A percentile compares a stretch with the other conserved stretches of the same genome.
Evolutionary conservation across 192 early-diverging fungal species (phyloP).

Genomic region (Thamnidium elegans): DNA sequence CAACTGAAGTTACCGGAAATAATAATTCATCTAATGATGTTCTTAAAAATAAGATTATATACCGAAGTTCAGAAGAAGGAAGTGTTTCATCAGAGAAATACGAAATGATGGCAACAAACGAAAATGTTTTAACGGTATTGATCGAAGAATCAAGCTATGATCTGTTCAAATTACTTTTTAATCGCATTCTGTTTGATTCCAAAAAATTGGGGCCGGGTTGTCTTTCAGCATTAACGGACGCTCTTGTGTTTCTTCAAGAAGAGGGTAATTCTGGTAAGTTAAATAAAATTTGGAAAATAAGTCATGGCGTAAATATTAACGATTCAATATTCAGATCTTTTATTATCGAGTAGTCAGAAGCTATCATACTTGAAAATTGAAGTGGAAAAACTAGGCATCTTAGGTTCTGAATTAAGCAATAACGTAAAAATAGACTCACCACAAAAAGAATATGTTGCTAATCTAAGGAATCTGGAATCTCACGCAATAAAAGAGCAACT

Average conservation of each 20-base stretch:
- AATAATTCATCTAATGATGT: too few relatives aligned
- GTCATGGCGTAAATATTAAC: background rate
- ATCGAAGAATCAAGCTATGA: background rate
- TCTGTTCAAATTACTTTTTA: background rate
- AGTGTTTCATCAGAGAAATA: too few relatives aligned
- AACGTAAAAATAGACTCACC: background rate
- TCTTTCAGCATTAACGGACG: background rate
- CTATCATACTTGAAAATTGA: background rate
- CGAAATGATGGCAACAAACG: background rate
- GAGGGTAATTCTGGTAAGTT: conserved; percentile 2
- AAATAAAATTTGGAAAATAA: background rate
- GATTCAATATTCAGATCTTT: background rate
- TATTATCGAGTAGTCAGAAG: conserved; percentile 4
- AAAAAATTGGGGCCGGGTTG: background rate
- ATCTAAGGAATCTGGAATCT: conserved; percentile 1
- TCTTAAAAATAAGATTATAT: too few relatives aligned
- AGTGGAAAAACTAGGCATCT: background rate
- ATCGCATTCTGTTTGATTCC: conserved; percentile 9
- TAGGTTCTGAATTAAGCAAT: background rate
- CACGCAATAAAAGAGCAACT: too few relatives aligned
- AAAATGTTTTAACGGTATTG: conserved; percentile 4
- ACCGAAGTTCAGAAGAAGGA: too few relatives aligned
- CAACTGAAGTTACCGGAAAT: too few relatives aligned
- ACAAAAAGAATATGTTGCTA: background rate
- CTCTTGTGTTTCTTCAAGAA: conserved; percentile 7